Base-by-base conservation (phyloP, 768 basidiomycete genomes). In the Clitopilus hobsonii region DNA sequence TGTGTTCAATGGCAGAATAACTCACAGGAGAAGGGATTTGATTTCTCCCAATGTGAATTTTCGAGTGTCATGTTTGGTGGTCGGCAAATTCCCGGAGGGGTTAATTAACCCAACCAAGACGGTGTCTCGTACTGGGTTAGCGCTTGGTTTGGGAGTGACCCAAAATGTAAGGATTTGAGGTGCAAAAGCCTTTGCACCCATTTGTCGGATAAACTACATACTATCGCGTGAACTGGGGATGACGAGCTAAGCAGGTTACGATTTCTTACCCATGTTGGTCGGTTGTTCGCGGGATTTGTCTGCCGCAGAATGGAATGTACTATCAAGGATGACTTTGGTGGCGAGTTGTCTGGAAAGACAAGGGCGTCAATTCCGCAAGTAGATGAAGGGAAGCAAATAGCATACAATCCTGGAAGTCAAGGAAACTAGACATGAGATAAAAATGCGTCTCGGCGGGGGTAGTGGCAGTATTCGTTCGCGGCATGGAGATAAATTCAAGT, bases 361-460 rank as follows among this genome's bases (percentile, higher is more conserved):
- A n/a, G n/a, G n/a, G n/a, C n/a, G n/a, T n/a, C n/a, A n/a, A n/a
- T n/a, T n/a, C n/a, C n/a, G n/a, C n/a, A n/a, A n/a, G n/a, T n/a
- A 41, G 10, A 28, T n/a, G 23, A 5, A 50, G 0, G 5, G 53
- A 18, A 54, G 48, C 24, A 24, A 28, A 53, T 30, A 58, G 18
- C 81, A 58, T 66, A 89, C 88, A 85, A 56, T 85, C 78, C 48
- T 76, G 77, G 49, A 85, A 83, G 55, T 88, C 78, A n/a, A 86
- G 66, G 56, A 76, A 82, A 50, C 73, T 78, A 20, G 77, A 74
- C 8, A 78, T 73, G 5, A 90, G 65, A 59, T 79, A 81, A 8
- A 82, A 66, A 36, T 56, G 70, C 16, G 41, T 45, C 22, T 45
- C 41, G n/a, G 14, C 41, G 3, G 41, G 41, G 10, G 41, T 8